Conservation (phyloP, 1,284 basidiomycete genomes). For the Pseudozyma sp. region DNA sequence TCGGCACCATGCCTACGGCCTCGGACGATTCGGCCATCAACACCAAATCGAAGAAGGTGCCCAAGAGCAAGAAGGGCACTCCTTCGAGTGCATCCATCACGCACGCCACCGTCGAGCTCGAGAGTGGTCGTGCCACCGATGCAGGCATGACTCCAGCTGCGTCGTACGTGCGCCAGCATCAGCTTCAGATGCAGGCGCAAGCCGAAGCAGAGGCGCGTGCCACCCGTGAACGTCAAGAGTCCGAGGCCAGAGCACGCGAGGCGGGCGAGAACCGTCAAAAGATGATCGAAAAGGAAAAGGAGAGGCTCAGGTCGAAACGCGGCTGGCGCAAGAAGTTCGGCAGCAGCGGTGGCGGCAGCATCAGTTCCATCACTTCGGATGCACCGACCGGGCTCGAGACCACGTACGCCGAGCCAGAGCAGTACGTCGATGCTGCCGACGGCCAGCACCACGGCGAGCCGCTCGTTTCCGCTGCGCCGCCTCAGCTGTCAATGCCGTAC, state of each 20-base stretch:
- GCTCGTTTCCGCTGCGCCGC: slow-evolving; percentile 32
- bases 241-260: slow-evolving; percentile 70
- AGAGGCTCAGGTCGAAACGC: slow-evolving; percentile 67
- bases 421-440: slow-evolving; percentile 15
- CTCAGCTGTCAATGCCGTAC: slow-evolving; percentile 64
- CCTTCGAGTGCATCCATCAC: slow-evolving; percentile 81
- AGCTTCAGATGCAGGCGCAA: slow-evolving; percentile 75
- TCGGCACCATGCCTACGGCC: slow-evolving; percentile 70
- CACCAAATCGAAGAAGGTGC: slow-evolving; percentile 66
- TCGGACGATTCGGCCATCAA: slow-evolving; percentile 69
- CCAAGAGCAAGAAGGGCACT: slow-evolving; percentile 73
- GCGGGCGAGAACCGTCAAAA: slow-evolving; percentile 70
- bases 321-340: slow-evolving; percentile 69
- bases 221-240: slow-evolving; percentile 74
- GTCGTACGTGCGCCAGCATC: slow-evolving; percentile 86
- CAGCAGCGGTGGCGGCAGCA: slow-evolving; percentile 53
- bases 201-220: slow-evolving; percentile 63
- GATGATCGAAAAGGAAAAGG: slow-evolving; percentile 70
- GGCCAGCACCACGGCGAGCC: slow-evolving; percentile 21
- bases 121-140: slow-evolving; percentile 75
- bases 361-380: slow-evolving; percentile 46
- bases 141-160: slow-evolving; percentile 91
- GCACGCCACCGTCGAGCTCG: slow-evolving; percentile 86
- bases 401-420: slow-evolving; percentile 41
- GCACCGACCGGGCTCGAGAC: slow-evolving; percentile 58